These are phyloP conservation scores for Zygoascus hellenicus DNA, from an alignment of 1,139 yeast genomes.

Conservation along the genomic window DNA sequence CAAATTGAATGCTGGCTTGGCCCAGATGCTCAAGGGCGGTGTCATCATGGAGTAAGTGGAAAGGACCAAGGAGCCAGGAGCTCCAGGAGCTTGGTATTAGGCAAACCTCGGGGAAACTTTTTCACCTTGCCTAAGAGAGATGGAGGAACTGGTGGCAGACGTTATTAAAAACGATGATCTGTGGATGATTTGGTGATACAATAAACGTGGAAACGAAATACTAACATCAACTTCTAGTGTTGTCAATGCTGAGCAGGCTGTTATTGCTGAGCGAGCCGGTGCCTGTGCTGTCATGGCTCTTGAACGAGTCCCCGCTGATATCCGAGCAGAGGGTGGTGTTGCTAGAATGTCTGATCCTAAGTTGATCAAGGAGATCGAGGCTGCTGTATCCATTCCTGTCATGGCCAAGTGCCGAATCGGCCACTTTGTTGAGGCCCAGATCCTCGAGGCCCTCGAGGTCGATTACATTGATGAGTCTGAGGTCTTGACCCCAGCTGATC, in stretches of 20 bases:
- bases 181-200: background rate
- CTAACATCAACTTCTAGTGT: constrained; percentile 29
- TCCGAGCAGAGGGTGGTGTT: constrained; percentile 77
- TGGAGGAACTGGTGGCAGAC: background rate
- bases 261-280: constrained; percentile 76
- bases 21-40: constrained; percentile 67
- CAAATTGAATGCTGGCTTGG: constrained; percentile 72
- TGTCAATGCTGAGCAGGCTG: constrained; percentile 53
- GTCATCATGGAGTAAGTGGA: constrained; percentile 17
- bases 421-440: constrained; percentile 78
- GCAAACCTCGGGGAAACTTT: background rate
- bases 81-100: too few species aligned
- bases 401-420: constrained; percentile 91
- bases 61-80: too few species aligned
- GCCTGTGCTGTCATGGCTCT: constrained; percentile 92
- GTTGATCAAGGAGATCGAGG: constrained; percentile 74
- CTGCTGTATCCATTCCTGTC: constrained; percentile 47
- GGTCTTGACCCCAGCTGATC: constrained; percentile 79
- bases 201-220: background rate
- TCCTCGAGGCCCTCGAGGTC: constrained; percentile 64
- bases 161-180: background rate
- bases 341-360: constrained; percentile 86
- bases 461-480: constrained; percentile 83
- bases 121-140: background rate
- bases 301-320: constrained; percentile 82